A percentile compares a stretch with the other conserved stretches of the same genome.
Conservation (phyloP, 257 asterid genomes). For the Nicotiana sylvestris region DNA sequence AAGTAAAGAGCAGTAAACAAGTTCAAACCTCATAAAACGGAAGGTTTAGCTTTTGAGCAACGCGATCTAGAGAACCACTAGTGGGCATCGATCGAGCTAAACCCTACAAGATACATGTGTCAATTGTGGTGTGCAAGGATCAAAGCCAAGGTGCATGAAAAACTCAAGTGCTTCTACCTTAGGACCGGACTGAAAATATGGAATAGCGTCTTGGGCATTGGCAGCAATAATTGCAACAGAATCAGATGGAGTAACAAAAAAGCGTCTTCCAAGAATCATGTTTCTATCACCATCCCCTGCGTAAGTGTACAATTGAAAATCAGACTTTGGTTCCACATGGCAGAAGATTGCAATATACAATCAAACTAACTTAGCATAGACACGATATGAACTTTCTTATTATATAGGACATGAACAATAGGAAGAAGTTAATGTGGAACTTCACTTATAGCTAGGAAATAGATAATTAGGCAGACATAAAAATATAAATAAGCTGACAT, state of each 20-base stretch:
- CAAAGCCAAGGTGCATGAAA: neutral
- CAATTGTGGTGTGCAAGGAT: neutral
- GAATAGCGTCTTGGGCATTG: constrained; percentile 82
- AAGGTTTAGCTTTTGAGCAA: constrained; percentile 73
- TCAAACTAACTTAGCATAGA: neutral
- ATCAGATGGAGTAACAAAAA: constrained; percentile 97
- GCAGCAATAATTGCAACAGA: constrained; percentile 97
- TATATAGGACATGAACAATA: neutral
- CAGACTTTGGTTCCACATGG: neutral
- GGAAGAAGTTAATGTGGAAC: neutral
- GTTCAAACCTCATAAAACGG: constrained; percentile 72
- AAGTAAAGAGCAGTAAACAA: neutral
- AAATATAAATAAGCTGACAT: neutral
- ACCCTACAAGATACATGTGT: constrained; percentile 44
- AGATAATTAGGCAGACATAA: neutral
- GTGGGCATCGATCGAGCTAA: constrained; percentile 99
- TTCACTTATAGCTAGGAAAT: neutral
- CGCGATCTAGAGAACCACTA: constrained; percentile 97
- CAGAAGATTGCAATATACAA: neutral
- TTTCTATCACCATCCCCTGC: constrained; percentile 99
- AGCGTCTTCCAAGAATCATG: constrained; percentile 86
- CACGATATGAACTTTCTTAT: neutral
- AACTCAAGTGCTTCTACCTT: constrained; percentile 44
- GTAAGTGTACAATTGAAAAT: constrained; percentile 15
- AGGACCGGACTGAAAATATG: constrained; percentile 74